These are phyloP conservation scores for Metschnikowia kofuensis DNA, from an alignment of 805 yeast genomes.

Conservation along the genomic window DNA sequence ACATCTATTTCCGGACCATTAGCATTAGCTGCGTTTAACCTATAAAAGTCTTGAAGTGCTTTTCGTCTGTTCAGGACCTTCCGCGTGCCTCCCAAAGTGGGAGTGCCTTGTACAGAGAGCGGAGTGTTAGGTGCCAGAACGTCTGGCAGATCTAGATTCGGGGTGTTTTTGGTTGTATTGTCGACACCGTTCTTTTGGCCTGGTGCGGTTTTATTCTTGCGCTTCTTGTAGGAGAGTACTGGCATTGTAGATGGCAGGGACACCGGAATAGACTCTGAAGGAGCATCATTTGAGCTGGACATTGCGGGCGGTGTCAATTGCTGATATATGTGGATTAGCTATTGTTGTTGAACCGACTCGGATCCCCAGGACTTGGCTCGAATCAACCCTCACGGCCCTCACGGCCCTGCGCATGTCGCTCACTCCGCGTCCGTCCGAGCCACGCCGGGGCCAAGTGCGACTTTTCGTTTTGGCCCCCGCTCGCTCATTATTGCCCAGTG, in stretches of 20 bases:
- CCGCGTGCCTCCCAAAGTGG: conserved; percentile 16
- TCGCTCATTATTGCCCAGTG: too few species aligned
- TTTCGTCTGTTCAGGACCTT: conserved; percentile 39
- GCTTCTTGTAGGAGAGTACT: conserved; percentile 31
- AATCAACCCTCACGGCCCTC: too few species aligned
- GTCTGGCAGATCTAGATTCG: not conserved
- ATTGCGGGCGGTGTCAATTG: not conserved
- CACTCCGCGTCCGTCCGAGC: too few species aligned
- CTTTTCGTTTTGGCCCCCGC: too few species aligned
- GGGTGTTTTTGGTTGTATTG: not conserved
- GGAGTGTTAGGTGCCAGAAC: not conserved
- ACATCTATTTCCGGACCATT: not conserved
- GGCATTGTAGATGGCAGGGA: conserved; percentile 13
- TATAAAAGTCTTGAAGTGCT: conserved; percentile 43
- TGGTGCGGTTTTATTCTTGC: conserved; percentile 3
- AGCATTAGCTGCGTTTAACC: conserved; percentile 18
- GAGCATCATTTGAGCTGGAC: not conserved
- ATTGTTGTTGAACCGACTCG: not conserved
- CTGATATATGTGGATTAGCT: not conserved
- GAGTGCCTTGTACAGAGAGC: conserved; percentile 2
- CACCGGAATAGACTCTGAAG: not conserved
- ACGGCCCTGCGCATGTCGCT: too few species aligned
- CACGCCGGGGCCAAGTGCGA: too few species aligned
- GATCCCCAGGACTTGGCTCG: too few species aligned
- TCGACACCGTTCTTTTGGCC: not conserved